These are phyloP conservation scores for Gymnopus androsaceus DNA, from an alignment of 1,284 basidiomycete species.

Conservation along the genomic window DNA sequence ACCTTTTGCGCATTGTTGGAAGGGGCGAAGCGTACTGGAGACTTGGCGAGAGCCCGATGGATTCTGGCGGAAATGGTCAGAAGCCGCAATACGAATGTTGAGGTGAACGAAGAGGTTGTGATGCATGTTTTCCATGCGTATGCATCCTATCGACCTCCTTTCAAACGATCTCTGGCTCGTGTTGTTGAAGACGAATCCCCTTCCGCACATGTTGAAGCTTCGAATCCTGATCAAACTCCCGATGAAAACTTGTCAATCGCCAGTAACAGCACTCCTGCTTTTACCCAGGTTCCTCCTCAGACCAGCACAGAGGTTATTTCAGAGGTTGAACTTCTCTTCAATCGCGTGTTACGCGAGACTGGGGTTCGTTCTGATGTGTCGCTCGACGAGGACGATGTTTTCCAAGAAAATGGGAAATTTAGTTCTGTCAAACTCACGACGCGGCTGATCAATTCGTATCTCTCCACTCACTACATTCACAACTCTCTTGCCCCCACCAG, in stretches of 20 bases:
- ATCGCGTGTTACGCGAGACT: constrained; percentile 63
- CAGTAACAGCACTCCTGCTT: constrained; percentile 34
- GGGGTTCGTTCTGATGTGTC: constrained; percentile 13
- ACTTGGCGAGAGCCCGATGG: constrained; percentile 85
- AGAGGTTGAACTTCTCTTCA: constrained; percentile 75
- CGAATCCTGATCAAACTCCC: not conserved
- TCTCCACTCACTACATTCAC: constrained; percentile 77
- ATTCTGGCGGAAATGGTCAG: constrained; percentile 85
- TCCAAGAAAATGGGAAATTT: constrained; percentile 48
- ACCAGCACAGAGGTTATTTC: constrained; percentile 71
- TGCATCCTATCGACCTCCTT: constrained; percentile 76
- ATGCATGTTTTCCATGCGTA: constrained; percentile 88
- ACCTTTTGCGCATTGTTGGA: constrained; percentile 87
- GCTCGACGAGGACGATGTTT: constrained; percentile 17
- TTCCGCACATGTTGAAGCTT: not conserved
- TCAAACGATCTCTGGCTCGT: constrained; percentile 50
- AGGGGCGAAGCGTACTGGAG: constrained; percentile 85
- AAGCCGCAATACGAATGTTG: constrained; percentile 31
- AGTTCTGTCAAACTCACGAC: constrained; percentile 59
- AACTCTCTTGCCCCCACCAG: constrained; percentile 50
- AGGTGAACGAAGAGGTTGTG: constrained; percentile 76
- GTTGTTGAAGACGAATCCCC: constrained; percentile 31
- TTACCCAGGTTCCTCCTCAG: constrained; percentile 71
- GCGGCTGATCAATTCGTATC: constrained; percentile 78
- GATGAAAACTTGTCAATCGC: constrained; percentile 6